Base-by-base conservation (phyloP, 2,329 filamentous ascomycete genomes). In the Colletotrichum sp. region DNA sequence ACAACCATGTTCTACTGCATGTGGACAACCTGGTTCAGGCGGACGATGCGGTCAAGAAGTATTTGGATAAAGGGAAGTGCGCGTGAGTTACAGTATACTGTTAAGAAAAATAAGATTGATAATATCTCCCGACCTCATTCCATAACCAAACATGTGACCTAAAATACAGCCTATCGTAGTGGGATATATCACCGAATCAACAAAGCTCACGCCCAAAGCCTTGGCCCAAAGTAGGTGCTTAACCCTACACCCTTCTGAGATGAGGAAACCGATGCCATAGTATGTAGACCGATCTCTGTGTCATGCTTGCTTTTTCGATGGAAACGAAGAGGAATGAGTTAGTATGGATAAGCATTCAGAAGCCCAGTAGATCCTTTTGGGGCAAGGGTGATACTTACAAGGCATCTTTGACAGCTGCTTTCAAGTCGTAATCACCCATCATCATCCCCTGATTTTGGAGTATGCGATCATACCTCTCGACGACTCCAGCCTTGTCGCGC, bases 221-320 rank as follows among this genome's bases (percentile, higher is more conserved):
- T 69, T 24, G 72, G 72, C 21, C 72, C 69, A 24, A 76, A 68
- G 18, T 76, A 72, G 16, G 69, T 18, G 30, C 30, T 76, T 12
- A 76, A 30, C 3, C 57, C 63, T 18, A 68, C 39, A 24, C 63
- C 55, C 44, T 72, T 72, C 12, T 15, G 6, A 24, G 73, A 72
- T 15, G 39, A 72, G 13, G 57, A 63, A 24, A 69, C 26, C n/a
- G 69, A 68, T n/a, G 55, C 63, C 63, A 76, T 68, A 13, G 63
- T 76, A 36, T 72, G 69, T 5, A 72, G n/a, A 16, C 69, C 69
- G 3, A 2, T 49, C 3, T 76, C 63, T 36, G 18, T 52, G 6
- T 68, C 6, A 3, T 30, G 16, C 8, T 16, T 32, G 16, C 69
- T 72, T 21, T 74, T 63, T 55, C 6, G 1, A 21, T 52, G 12